These are phyloP conservation scores for Penicillium malachiteum DNA, from an alignment of 495 filamentous ascomycete genomes.

Conservation along the genomic window DNA sequence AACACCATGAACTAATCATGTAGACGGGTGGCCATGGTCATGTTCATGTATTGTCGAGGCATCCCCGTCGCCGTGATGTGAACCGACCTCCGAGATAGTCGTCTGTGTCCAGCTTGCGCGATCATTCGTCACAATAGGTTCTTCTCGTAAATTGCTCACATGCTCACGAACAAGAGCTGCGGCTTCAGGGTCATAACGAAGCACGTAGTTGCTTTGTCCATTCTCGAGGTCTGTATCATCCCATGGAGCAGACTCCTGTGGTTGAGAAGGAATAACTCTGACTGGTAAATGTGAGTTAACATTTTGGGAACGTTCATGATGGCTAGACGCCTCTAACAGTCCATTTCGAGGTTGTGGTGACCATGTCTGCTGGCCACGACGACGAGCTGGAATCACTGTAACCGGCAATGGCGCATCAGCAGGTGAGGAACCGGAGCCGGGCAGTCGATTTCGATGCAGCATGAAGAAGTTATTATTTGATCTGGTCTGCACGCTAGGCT, in stretches of 20 bases:
- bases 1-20: conserved; percentile 11
- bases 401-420: conserved; percentile 50
- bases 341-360: conserved; percentile 29
- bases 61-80: background rate
- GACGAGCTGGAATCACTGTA: conserved; percentile 68
- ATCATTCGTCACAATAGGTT: conserved; percentile 5
- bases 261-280: conserved; percentile 42
- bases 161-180: conserved; percentile 42
- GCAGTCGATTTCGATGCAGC: conserved; percentile 24
- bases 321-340: conserved; percentile 12
- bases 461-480: conserved; percentile 34
- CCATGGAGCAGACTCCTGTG: conserved; percentile 42
- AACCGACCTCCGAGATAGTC: conserved; percentile 11
- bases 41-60: background rate
- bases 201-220: conserved; percentile 29
- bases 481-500: conserved; percentile 13
- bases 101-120: conserved; percentile 24
- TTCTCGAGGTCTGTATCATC: conserved; percentile 30
- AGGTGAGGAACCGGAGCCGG: conserved; percentile 26
- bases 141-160: conserved; percentile 11
- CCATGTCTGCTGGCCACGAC: conserved; percentile 49
- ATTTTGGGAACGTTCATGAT: conserved; percentile 2
- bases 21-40: background rate
- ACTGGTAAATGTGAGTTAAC: conserved; percentile 22
- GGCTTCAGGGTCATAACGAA: conserved; percentile 47